Evolutionary conservation across 495 filamentous ascomycete species (phyloP).

Genomic region (Penicillium waksmanii): DNA sequence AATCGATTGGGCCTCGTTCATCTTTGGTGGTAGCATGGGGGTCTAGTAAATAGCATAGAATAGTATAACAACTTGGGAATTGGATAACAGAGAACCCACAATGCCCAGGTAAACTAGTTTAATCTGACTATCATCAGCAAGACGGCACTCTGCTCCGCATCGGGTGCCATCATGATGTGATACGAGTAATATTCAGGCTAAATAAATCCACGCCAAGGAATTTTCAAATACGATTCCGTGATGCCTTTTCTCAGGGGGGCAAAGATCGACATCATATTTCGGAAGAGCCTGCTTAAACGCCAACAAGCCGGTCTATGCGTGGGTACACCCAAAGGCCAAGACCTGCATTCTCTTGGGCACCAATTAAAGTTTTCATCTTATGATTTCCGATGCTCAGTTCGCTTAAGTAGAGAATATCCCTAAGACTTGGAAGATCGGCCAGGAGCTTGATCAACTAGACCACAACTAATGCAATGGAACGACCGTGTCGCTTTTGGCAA

Average conservation of each 20-base stretch:
- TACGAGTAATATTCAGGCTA: neutral
- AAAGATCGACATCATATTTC: conserved; percentile 10
- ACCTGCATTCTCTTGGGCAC: neutral
- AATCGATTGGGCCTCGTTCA: neutral
- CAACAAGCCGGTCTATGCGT: neutral
- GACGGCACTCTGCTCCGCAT: neutral
- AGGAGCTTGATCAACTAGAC: conserved; percentile 1
- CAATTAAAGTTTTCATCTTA: neutral
- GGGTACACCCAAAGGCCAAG: neutral
- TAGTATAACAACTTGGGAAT: neutral
- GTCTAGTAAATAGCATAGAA: neutral
- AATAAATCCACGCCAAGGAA: neutral
- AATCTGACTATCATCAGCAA: neutral
- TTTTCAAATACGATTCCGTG: neutral
- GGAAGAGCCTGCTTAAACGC: conserved; percentile 1
- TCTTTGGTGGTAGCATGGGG: neutral
- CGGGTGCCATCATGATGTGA: neutral
- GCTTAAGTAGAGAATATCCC: neutral
- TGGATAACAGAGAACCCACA: neutral
- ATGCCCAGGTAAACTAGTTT: too few relatives aligned
- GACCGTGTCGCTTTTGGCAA: conserved; percentile 18
- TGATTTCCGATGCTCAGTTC: neutral
- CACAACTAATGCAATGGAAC: conserved; percentile 13
- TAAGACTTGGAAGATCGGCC: neutral
- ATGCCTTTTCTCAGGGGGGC: conserved; percentile 4